These are phyloP conservation scores for Tillandsia fasciculata DNA, from an alignment of 176 grass and related monocot genomes.

Conservation along the genomic window DNA sequence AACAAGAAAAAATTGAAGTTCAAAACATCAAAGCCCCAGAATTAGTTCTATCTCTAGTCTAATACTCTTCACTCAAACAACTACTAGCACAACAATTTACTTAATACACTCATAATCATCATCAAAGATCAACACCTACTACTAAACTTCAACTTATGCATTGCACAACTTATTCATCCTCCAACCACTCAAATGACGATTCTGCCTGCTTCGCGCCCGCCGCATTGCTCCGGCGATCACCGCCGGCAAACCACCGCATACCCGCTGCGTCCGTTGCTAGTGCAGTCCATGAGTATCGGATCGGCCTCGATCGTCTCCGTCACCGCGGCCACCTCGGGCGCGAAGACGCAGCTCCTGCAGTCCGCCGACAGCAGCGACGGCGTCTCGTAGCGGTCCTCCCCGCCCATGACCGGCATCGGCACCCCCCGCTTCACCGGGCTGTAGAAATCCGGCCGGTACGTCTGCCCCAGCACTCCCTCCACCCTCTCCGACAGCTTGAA, in stretches of 20 bases:
- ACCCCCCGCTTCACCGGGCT: conserved; percentile 26
- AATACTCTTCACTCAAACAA: too few relatives aligned
- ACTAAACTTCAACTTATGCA: too few relatives aligned
- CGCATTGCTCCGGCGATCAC: background rate
- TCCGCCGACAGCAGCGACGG: conserved; percentile 18
- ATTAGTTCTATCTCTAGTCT: too few relatives aligned
- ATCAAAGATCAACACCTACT: too few relatives aligned
- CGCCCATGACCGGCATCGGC: conserved; percentile 28
- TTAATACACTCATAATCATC: too few relatives aligned
- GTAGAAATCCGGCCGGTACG: conserved; percentile 15
- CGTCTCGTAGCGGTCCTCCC: conserved; percentile 21
- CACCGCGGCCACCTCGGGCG: background rate
- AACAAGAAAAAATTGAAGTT: too few relatives aligned
- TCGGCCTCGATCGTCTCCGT: background rate
- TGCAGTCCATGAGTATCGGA: background rate
- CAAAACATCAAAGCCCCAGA: too few relatives aligned
- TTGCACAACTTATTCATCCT: background rate
- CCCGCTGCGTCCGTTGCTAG: background rate
- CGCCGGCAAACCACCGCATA: conserved; percentile 1
- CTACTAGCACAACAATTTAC: too few relatives aligned
- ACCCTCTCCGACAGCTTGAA: conserved; percentile 16
- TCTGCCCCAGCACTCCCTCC: conserved; percentile 28
- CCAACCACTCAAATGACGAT: background rate
- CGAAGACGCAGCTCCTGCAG: conserved; percentile 30
- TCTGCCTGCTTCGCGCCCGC: background rate